A percentile compares a stretch with the other conserved stretches of the same genome.
Evolutionary conservation across 495 filamentous ascomycete species (phyloP).

Genomic region (Neurospora sp.): DNA sequence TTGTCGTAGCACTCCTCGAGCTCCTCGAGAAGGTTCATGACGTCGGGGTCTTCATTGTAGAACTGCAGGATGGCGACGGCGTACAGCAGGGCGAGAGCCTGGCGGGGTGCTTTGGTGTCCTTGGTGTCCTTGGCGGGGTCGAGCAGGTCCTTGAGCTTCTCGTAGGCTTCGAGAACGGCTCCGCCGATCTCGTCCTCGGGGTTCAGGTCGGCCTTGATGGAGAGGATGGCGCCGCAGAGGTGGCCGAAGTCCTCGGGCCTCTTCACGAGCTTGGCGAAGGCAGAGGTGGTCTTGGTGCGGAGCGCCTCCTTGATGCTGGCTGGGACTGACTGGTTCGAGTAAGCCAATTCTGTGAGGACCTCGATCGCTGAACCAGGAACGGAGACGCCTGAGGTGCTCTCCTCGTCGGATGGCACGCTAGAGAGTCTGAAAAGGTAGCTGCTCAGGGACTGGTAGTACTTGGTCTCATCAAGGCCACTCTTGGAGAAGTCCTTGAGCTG

Average conservation of each 20-base stretch:
- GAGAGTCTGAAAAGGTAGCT: slow-evolving; percentile 42
- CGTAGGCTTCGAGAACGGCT: slow-evolving; percentile 50
- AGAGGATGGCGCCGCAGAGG: slow-evolving; percentile 37
- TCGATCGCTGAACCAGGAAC: slow-evolving; percentile 30
- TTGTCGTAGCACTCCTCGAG: slow-evolving; percentile 47
- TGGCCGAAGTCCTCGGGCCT: slow-evolving; percentile 44
- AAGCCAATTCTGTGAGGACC: slow-evolving; percentile 37
- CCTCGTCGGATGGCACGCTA: slow-evolving; percentile 14
- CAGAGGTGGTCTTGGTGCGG: slow-evolving; percentile 50
- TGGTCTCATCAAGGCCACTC: slow-evolving; percentile 24
- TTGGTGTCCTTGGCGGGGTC: slow-evolving; percentile 41
- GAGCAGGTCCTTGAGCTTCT: slow-evolving; percentile 58
- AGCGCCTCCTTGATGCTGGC: slow-evolving; percentile 57
- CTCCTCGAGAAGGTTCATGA: slow-evolving; percentile 35
- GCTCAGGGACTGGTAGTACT: slow-evolving; percentile 39
- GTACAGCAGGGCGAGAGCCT: slow-evolving; percentile 71
- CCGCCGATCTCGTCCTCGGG: slow-evolving; percentile 48
- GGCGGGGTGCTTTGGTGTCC: slow-evolving; percentile 25
- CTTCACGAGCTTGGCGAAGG: slow-evolving; percentile 59
- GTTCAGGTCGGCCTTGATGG: slow-evolving; percentile 43
- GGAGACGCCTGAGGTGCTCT: slow-evolving; percentile 15
- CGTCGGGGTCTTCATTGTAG: slow-evolving; percentile 81
- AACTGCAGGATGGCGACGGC: slow-evolving; percentile 78
- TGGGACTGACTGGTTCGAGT: slow-evolving; percentile 42
- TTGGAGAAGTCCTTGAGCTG: slow-evolving; percentile 20